Evolutionary conservation across 2,329 filamentous ascomycete species (phyloP).

Genomic region (Hypomyces rosellus): DNA sequence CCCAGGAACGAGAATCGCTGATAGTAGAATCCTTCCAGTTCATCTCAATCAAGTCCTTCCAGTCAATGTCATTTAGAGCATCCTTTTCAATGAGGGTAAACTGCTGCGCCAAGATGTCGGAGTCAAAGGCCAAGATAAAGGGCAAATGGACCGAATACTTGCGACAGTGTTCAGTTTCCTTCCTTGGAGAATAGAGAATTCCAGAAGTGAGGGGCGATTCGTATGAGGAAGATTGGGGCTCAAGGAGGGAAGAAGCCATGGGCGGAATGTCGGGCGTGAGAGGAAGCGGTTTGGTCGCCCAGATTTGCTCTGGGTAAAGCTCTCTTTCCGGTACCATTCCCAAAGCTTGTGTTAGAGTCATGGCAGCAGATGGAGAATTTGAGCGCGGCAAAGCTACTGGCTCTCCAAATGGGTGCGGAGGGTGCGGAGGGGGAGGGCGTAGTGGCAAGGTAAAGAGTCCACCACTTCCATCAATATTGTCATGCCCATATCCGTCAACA

Average conservation of each 20-base stretch:
- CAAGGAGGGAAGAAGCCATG: slow-evolving; percentile 31
- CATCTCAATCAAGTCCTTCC: slow-evolving; percentile 81
- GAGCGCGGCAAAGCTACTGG: slow-evolving; percentile 19
- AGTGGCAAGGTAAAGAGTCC: slow-evolving; percentile 7
- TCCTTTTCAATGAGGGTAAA: slow-evolving; percentile 84
- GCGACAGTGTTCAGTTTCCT: slow-evolving; percentile 23
- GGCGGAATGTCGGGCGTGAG: slow-evolving; percentile 45
- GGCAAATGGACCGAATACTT: slow-evolving; percentile 59
- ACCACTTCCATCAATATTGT: slow-evolving; percentile 35
- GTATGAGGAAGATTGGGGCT: slow-evolving; percentile 10
- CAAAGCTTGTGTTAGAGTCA: slow-evolving; percentile 43
- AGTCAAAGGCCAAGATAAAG: slow-evolving; percentile 76
- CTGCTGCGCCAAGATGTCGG: slow-evolving; percentile 71
- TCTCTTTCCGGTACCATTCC: slow-evolving; percentile 9
- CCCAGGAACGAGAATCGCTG: slow-evolving; percentile 67
- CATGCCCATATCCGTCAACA: slow-evolving; percentile 36
- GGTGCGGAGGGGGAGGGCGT: slow-evolving; percentile 17
- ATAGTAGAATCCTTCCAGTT: slow-evolving; percentile 67
- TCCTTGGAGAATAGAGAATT: slow-evolving; percentile 28
- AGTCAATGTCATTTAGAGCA: slow-evolving; percentile 78
- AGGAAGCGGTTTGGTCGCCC: slow-evolving; percentile 19
- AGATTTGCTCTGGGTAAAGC: slow-evolving; percentile 6
- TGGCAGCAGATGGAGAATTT: slow-evolving; percentile 38
- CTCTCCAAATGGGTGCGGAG: slow-evolving; percentile 25
- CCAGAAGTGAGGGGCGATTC: slow-evolving; percentile 28